Percentiles rank a stretch among this genome's conserved stretches.
These are phyloP conservation scores for Pichia membranifaciens DNA, from an alignment of 805 yeast species.

Conservation along the genomic window DNA sequence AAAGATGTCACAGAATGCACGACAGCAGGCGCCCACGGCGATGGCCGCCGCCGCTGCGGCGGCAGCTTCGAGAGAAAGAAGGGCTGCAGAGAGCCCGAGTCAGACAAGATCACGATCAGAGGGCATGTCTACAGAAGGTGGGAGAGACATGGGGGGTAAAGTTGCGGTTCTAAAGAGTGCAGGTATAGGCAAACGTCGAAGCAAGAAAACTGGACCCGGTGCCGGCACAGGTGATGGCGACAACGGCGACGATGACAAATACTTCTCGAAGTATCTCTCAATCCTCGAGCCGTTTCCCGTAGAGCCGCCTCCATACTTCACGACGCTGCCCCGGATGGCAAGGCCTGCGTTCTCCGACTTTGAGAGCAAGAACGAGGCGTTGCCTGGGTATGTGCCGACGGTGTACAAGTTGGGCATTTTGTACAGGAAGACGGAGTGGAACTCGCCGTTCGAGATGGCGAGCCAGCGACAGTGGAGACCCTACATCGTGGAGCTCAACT, in stretches of 20 bases:
- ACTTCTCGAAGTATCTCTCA: conserved; percentile 19
- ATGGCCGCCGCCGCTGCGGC: too few species aligned
- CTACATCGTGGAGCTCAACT: conserved; percentile 67
- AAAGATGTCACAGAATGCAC: too few species aligned
- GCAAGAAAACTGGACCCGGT: too few species aligned
- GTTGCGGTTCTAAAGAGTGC: too few species aligned
- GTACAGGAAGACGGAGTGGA: conserved; percentile 66
- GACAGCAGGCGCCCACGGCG: too few species aligned
- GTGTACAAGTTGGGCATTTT: conserved; percentile 54
- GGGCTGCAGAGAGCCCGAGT: too few species aligned
- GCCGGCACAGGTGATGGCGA: background rate
- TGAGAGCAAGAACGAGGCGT: conserved; percentile 30
- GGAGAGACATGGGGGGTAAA: too few species aligned
- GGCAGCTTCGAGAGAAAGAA: too few species aligned
- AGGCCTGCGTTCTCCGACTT: conserved; percentile 23
- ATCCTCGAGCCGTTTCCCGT: conserved; percentile 35
- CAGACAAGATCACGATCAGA: too few species aligned
- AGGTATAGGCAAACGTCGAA: too few species aligned
- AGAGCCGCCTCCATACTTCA: conserved; percentile 33
- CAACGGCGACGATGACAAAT: background rate
- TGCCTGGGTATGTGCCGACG: conserved; percentile 66
- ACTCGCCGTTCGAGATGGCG: conserved; percentile 70
- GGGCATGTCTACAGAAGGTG: too few species aligned
- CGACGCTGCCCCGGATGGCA: conserved; percentile 33
- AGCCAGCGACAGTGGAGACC: conserved; percentile 65